Base-by-base conservation (phyloP, 208 protist genomes). In the Trypanosoma avium region DNA sequence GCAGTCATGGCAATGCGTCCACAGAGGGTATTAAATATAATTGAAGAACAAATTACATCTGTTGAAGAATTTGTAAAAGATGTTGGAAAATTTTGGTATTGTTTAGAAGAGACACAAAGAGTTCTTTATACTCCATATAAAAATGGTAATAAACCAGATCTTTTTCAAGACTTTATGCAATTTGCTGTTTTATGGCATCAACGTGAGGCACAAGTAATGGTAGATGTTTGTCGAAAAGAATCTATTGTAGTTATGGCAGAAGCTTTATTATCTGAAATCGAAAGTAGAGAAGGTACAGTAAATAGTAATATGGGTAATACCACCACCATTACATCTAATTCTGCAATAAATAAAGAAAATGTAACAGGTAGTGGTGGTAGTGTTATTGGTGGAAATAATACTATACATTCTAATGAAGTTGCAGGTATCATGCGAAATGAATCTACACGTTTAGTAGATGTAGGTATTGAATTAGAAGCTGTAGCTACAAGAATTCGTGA, bases 131-230 rank as follows among this genome's bases (percentile, higher is more conserved):
- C 60, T 30, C 32, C 61, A 7, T 68, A 66, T 52, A 40, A 65
- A 45, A 36, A 48, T 22, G 68, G 53, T 42, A 35, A n/a, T 13
- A 42, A 26, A 40, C 74, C 73, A 26, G 65, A 77, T 40, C 69
- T 88, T 47, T 49, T 53, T 19, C 60, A 56, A 19, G 81, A 88
- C 53, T 82, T 88, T 60, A 82, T 79, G 65, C 75, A 81, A 52
- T 82, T 64, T 62, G 57, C 72, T 19, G 60, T 70, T 32, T 63
- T 88, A 17, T 81, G 74, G 73, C 77, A 88, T 40, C 50, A 84
- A 29, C 27, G 56, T 15, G 62, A 62, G 56, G 73, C 77, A 26
- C 65, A 84, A 26, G 54, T 60, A 19, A 80, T 88, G 73, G 56
- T 77, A 7, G 64, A 79, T 55, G 42, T 82, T 21, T 81, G 73